Percentiles rank a stretch among this genome's conserved stretches.
Conservation (phyloP, 148 eudicot species). For the Cornus kousa region DNA sequence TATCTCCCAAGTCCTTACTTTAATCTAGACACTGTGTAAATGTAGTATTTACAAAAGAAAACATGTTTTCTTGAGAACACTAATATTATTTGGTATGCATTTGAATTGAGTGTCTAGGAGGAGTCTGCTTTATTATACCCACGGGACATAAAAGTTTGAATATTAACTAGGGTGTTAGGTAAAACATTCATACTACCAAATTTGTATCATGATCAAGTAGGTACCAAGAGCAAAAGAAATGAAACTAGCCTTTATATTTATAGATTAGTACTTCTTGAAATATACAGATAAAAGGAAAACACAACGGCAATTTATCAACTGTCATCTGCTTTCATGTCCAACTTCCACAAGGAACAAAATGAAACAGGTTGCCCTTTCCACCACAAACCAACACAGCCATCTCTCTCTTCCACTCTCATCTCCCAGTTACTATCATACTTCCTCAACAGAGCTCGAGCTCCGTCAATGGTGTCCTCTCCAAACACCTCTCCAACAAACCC, state of each 20-base stretch:
- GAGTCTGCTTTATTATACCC: too few relatives aligned
- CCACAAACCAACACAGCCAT: conserved; percentile 35
- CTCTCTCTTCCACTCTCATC: conserved; percentile 46
- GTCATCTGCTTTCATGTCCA: conserved; percentile 14
- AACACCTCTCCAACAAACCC: conserved; percentile 37
- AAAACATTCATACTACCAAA: neutral
- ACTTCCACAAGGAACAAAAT: conserved; percentile 51
- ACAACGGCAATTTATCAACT: neutral
- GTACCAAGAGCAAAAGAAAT: neutral
- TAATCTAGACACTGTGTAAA: too few relatives aligned
- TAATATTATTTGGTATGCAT: too few relatives aligned
- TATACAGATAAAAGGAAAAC: neutral
- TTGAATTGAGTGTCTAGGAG: too few relatives aligned
- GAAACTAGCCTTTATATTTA: neutral
- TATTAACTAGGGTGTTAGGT: too few relatives aligned
- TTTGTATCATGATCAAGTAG: neutral
- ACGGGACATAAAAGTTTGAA: too few relatives aligned
- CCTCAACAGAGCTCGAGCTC: conserved; percentile 43
- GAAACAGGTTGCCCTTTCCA: conserved; percentile 62
- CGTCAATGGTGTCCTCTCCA: conserved; percentile 43
- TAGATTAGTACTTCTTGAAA: neutral
- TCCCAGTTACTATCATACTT: conserved; percentile 59
- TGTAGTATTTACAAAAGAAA: too few relatives aligned
- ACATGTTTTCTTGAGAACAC: too few relatives aligned
- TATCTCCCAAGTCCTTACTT: too few relatives aligned